Conservation (phyloP, 2,329 filamentous ascomycete species). For the Cercospora sojina region DNA sequence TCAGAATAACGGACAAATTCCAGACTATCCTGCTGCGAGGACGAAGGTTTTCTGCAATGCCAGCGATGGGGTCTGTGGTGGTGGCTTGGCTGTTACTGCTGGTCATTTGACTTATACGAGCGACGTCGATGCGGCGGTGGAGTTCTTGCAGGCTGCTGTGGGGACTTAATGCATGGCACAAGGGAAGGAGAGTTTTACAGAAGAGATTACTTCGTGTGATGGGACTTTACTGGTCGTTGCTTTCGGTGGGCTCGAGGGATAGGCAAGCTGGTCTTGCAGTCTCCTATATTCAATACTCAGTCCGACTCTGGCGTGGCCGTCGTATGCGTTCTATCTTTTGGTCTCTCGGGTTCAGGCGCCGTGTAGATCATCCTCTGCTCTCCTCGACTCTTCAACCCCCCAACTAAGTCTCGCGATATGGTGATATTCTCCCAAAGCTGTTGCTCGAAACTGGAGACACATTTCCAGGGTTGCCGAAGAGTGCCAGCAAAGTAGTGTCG, state of each 20-base stretch:
- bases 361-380: not conserved
- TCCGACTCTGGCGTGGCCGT: no score
- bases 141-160: constrained; percentile 14
- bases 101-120: constrained; percentile 38
- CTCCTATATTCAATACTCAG: not conserved
- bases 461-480: not conserved
- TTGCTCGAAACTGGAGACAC: not conserved
- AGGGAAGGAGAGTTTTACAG: not conserved
- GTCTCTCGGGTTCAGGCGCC: not conserved
- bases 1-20: constrained; percentile 41
- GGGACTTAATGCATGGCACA: not conserved
- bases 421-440: no score
- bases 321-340: not conserved
- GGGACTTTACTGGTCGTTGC: not conserved
- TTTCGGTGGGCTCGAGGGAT: not conserved
- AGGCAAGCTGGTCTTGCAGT: not conserved
- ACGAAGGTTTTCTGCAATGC: constrained; percentile 40
- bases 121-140: constrained; percentile 20
- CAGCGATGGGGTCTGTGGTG: constrained; percentile 39
- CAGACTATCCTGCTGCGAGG: constrained; percentile 36
- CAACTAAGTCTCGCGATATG: no score
- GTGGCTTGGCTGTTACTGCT: constrained; percentile 37
- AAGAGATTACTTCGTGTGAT: not conserved
- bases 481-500: not conserved
- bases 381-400: no score